Percentiles rank a stretch among this genome's conserved stretches.
Evolutionary conservation across 768 basidiomycete species (phyloP).

Genomic region (Ramaria rubella): DNA sequence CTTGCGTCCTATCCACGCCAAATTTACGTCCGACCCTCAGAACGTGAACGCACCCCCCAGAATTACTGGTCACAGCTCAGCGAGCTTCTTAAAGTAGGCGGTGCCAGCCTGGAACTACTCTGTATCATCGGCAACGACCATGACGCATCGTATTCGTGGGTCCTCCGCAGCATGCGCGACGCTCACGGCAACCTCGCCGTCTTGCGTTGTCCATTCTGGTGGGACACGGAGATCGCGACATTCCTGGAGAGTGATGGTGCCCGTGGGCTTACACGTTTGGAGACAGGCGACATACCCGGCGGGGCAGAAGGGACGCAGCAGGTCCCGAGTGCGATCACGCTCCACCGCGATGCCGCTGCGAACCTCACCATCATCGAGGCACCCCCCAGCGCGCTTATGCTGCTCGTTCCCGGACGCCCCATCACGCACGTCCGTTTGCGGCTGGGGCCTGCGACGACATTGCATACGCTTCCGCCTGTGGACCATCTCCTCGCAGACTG

Average conservation of each 20-base stretch:
- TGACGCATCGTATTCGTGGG: conserved; percentile 1
- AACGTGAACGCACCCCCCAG: conserved; percentile 3
- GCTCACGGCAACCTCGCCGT: background rate
- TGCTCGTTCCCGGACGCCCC: conserved; percentile 7
- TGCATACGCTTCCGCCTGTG: conserved; percentile 1
- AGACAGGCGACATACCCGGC: background rate
- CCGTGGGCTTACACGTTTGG: background rate
- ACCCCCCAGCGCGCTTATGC: background rate
- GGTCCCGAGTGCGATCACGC: background rate
- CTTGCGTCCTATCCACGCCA: background rate
- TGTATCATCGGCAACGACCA: background rate
- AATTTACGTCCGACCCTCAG: background rate
- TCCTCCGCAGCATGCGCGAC: conserved; percentile 1
- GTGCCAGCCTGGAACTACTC: background rate
- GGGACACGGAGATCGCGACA: background rate
- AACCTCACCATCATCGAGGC: conserved; percentile 1
- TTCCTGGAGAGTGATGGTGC: conserved; percentile 6
- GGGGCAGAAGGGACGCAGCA: background rate
- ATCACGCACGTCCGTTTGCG: conserved; percentile 4
- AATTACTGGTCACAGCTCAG: conserved; percentile 1
- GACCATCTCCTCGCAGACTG: background rate
- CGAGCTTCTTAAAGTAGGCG: background rate
- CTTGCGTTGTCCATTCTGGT: conserved; percentile 2
- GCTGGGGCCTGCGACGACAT: background rate
- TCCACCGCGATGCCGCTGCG: conserved; percentile 1